Evolutionary conservation across 179 eudicot genomes (phyloP).

Genomic region (Heliamphora pulchella): DNA sequence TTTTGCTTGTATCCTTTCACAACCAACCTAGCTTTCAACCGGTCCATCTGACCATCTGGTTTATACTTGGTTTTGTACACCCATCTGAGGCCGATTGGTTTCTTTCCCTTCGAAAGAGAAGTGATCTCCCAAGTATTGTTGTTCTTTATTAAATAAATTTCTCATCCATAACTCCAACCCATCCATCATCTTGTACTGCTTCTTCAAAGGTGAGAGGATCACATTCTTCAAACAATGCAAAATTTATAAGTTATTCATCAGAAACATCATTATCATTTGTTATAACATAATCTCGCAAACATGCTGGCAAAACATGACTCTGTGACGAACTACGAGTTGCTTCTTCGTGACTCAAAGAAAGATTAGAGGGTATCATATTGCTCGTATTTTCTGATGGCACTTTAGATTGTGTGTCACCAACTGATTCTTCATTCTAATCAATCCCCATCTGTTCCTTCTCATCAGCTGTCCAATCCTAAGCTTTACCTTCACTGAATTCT

Average conservation of each 20-base stretch:
- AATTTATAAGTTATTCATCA: slow-evolving; percentile 8
- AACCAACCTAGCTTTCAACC: too few species aligned
- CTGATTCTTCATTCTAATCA: background rate
- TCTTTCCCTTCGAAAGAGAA: too few species aligned
- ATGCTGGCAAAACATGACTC: background rate
- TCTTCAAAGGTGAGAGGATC: background rate
- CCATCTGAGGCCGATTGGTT: too few species aligned
- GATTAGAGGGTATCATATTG: background rate
- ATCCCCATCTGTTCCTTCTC: slow-evolving; percentile 5
- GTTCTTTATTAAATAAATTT: too few species aligned
- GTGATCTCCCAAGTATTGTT: too few species aligned
- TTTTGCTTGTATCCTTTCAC: too few species aligned
- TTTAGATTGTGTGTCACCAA: background rate
- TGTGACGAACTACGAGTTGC: background rate
- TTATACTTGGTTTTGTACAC: too few species aligned
- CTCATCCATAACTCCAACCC: too few species aligned
- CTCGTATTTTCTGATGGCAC: background rate
- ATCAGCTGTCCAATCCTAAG: slow-evolving; percentile 10
- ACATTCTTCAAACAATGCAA: slow-evolving; percentile 9
- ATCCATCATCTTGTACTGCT: background rate
- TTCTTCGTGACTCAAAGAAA: background rate
- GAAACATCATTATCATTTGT: slow-evolving; percentile 14
- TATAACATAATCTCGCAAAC: slow-evolving; percentile 1
- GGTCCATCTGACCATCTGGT: too few species aligned
- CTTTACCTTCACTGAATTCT: slow-evolving; percentile 7